These are phyloP conservation scores for Primulina tabacum DNA, from an alignment of 257 asterid genomes.

Conservation along the genomic window DNA sequence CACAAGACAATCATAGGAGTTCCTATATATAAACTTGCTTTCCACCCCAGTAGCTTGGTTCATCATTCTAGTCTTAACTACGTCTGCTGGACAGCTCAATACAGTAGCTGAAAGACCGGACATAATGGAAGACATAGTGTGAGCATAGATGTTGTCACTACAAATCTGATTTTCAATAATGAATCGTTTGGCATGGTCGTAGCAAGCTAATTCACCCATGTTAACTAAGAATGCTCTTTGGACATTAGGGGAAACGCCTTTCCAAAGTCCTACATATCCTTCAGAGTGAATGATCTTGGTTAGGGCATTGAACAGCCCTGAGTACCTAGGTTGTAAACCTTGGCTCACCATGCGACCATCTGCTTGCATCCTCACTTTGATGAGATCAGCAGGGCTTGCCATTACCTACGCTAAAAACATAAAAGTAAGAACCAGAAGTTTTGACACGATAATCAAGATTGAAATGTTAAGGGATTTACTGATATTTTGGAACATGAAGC, in stretches of 20 bases:
- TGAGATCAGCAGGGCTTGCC: conserved; percentile 91
- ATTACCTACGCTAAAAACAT: conserved; percentile 53
- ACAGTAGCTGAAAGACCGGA: conserved; percentile 76
- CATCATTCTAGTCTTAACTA: conserved; percentile 86
- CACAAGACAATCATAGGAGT: conserved; percentile 68
- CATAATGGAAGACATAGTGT: conserved; percentile 69
- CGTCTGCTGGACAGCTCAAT: conserved; percentile 88
- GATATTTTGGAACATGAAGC: too few species aligned
- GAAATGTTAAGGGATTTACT: not conserved
- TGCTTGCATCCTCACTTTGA: conserved; percentile 94
- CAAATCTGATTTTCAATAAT: conserved; percentile 49
- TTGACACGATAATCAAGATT: not conserved
- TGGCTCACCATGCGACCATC: conserved; percentile 48
- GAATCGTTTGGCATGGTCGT: conserved; percentile 72
- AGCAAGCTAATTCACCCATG: conserved; percentile 93
- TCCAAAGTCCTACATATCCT: conserved; percentile 76
- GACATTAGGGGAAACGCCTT: conserved; percentile 69
- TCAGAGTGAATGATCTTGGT: conserved; percentile 52
- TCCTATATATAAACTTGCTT: conserved; percentile 39
- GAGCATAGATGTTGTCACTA: conserved; percentile 70
- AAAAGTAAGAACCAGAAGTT: conserved; percentile 18
- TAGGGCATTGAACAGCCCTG: conserved; percentile 62
- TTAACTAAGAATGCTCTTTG: conserved; percentile 84
- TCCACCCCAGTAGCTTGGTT: conserved; percentile 42
- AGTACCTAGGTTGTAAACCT: conserved; percentile 56